A percentile compares a stretch with the other conserved stretches of the same genome.
Conservation (phyloP, 1,139 yeast species). For the Candida neerlandica region DNA sequence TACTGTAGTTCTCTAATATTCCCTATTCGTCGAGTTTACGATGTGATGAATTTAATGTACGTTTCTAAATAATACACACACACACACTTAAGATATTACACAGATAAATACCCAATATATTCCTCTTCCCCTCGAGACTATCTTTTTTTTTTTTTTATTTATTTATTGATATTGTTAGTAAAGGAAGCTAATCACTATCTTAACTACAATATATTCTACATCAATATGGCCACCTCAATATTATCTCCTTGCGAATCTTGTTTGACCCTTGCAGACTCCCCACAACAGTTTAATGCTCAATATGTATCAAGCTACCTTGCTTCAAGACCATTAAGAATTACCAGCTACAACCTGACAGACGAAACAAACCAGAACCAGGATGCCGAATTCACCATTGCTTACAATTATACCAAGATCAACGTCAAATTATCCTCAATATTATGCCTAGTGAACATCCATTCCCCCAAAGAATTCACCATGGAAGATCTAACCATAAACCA, state of each 20-base stretch:
- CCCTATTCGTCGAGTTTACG: too few relatives aligned
- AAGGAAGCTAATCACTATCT: not conserved
- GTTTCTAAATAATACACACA: too few relatives aligned
- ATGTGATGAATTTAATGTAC: too few relatives aligned
- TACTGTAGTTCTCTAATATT: not conserved
- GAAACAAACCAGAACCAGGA: conserved; percentile 4
- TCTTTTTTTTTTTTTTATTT: not conserved
- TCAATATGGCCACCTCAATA: not conserved
- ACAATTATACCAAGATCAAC: conserved; percentile 15
- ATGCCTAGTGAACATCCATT: conserved; percentile 14
- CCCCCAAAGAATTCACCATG: conserved; percentile 5
- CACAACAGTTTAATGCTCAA: conserved; percentile 11
- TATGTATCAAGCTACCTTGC: conserved; percentile 13
- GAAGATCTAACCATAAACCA: conserved; percentile 16
- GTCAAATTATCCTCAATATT: conserved; percentile 16
- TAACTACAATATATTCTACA: not conserved
- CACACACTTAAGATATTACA: too few relatives aligned
- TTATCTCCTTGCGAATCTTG: conserved; percentile 20
- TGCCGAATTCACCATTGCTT: conserved; percentile 13
- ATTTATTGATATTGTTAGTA: not conserved
- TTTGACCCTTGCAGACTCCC: conserved; percentile 13
- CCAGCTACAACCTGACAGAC: not conserved
- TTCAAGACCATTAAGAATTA: conserved; percentile 8
- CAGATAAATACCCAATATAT: too few relatives aligned
- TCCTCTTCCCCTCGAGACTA: too few relatives aligned